Evolutionary conservation across 257 asterid genomes (phyloP).

Genomic region (Euphrasia confusa): DNA sequence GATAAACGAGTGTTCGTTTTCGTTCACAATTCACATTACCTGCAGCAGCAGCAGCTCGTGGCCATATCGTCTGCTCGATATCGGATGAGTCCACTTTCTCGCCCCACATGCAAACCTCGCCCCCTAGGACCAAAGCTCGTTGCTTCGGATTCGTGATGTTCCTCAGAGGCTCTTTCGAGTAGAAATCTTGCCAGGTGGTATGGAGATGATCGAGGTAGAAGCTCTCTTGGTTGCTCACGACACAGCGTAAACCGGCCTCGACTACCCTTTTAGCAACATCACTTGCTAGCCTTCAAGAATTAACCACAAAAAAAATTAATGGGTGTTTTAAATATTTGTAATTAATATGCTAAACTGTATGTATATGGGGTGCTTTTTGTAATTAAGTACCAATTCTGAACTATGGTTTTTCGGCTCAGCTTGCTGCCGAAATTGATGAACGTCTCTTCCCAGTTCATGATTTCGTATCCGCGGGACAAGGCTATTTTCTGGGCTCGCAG

Average conservation of each 20-base stretch:
- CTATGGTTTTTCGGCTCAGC: conserved; percentile 71
- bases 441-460: conserved; percentile 98
- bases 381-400: conserved; percentile 75
- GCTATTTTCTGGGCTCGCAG: conserved; percentile 84
- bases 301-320: neutral
- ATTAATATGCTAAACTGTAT: neutral
- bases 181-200: conserved; percentile 73
- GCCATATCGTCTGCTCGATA: conserved; percentile 89
- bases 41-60: conserved; percentile 98
- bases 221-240: conserved; percentile 89
- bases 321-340: neutral
- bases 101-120: conserved; percentile 92
- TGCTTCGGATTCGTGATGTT: conserved; percentile 64
- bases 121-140: conserved; percentile 72
- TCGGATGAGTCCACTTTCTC: conserved; percentile 76
- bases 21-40: conserved; percentile 34
- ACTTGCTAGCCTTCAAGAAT: conserved; percentile 63
- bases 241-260: conserved; percentile 76
- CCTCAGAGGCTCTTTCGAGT: conserved; percentile 73
- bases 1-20: no score
- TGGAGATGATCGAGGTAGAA: conserved; percentile 91
- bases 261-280: conserved; percentile 72
- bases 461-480: conserved; percentile 80
- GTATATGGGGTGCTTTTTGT: neutral
- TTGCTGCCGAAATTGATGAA: conserved; percentile 84